phyloP scores from a whole-genome alignment of 2,329 filamentous ascomycete genomes.

The Karstenula rhodostoma region DNA sequence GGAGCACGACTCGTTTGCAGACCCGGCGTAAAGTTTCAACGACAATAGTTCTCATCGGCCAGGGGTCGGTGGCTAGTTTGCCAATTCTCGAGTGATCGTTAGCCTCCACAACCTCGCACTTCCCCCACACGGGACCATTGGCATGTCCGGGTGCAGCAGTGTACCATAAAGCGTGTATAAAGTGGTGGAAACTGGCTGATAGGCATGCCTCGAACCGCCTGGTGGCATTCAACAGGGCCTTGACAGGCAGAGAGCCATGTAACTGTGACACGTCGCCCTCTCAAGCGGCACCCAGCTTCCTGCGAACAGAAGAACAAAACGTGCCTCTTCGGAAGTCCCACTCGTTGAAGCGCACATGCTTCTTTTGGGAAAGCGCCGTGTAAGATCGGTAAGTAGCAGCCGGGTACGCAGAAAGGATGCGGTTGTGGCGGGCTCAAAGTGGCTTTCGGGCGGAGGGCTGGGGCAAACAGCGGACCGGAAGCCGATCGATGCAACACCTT shows the following conservation, averaged over 20 bases:
- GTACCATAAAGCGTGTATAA: constrained; percentile 17
- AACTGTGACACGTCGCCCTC: background rate
- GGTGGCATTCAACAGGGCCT: constrained; percentile 11
- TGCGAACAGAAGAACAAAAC: background rate
- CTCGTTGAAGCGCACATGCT: background rate
- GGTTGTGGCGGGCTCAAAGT: constrained; percentile 2
- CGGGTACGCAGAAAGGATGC: background rate
- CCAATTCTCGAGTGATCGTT: constrained; percentile 26
- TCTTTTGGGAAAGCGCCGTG: constrained; percentile 2
- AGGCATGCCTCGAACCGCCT: constrained; percentile 11
- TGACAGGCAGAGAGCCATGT: constrained; percentile 17
- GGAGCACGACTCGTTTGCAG: background rate
- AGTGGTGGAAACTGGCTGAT: constrained; percentile 5
- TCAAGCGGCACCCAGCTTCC: background rate
- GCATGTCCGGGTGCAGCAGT: constrained; percentile 13
- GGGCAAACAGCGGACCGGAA: constrained; percentile 7
- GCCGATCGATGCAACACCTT: background rate
- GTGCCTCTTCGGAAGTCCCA: background rate
- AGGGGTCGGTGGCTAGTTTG: constrained; percentile 17
- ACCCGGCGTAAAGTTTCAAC: background rate
- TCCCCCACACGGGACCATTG: constrained; percentile 33
- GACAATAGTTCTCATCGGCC: constrained; percentile 2
- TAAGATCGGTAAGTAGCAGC: background rate
- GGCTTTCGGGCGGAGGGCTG: background rate
- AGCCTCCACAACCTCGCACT: constrained; percentile 28